These are phyloP conservation scores for Phytophthora pinifolia DNA, from an alignment of 352 stramenopile species.

Conservation along the genomic window DNA sequence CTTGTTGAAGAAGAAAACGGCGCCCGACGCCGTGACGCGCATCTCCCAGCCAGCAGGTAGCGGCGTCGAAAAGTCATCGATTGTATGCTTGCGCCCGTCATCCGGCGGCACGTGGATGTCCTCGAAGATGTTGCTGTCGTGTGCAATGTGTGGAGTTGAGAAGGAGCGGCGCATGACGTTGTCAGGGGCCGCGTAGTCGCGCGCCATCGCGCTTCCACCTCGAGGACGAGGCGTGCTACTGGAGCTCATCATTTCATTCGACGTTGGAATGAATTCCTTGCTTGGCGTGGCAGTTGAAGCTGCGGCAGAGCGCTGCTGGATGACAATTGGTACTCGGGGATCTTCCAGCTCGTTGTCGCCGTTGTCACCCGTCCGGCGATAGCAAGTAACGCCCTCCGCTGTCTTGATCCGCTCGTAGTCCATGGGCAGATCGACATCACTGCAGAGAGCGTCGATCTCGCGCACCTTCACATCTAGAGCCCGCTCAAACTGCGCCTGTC, in stretches of 20 bases:
- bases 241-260: slow-evolving; percentile 9
- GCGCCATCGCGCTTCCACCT: slow-evolving; percentile 23
- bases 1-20: slow-evolving; percentile 81
- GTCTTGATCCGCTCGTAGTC: slow-evolving; percentile 51
- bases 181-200: slow-evolving; percentile 27
- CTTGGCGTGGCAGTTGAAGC: background rate
- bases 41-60: slow-evolving; percentile 81
- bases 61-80: slow-evolving; percentile 77
- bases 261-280: background rate
- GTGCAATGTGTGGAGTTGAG: slow-evolving; percentile 40
- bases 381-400: slow-evolving; percentile 52
- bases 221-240: slow-evolving; percentile 25
- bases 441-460: slow-evolving; percentile 57
- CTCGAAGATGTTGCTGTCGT: slow-evolving; percentile 25
- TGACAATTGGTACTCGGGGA: slow-evolving; percentile 40
- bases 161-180: slow-evolving; percentile 40
- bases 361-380: slow-evolving; percentile 40
- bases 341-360: slow-evolving; percentile 48
- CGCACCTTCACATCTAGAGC: slow-evolving; percentile 55
- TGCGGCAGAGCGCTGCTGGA: slow-evolving; percentile 19
- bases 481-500: slow-evolving; percentile 39
- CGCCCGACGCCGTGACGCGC: slow-evolving; percentile 63
- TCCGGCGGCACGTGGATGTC: slow-evolving; percentile 49
- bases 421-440: slow-evolving; percentile 39
- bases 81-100: slow-evolving; percentile 58